Evolutionary conservation across 768 basidiomycete species (phyloP).

Genomic region (Agaricus subrufescens): DNA sequence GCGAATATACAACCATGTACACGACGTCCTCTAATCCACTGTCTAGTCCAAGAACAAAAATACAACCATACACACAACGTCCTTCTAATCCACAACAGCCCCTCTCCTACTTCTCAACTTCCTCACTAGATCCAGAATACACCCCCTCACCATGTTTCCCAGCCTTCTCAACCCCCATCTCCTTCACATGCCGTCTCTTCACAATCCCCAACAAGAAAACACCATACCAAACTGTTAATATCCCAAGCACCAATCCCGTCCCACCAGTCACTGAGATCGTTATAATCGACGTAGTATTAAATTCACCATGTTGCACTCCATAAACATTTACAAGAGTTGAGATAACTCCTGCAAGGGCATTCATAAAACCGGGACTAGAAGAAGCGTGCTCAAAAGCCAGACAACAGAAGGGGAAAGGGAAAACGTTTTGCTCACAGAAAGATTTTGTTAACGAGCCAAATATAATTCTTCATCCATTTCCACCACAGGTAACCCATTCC

Average conservation of each 20-base stretch:
- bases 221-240: constrained; percentile 35
- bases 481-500: constrained; percentile 62
- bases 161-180: constrained; percentile 35
- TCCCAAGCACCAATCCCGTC: constrained; percentile 35
- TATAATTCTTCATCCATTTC: constrained; percentile 53
- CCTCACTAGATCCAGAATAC: constrained; percentile 18
- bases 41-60: too few relatives aligned
- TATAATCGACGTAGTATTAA: constrained; percentile 36
- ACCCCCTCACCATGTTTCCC: constrained; percentile 43
- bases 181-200: constrained; percentile 35
- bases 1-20: too few relatives aligned
- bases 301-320: constrained; percentile 41
- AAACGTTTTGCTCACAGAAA: constrained; percentile 38
- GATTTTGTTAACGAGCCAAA: constrained; percentile 54
- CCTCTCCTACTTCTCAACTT: background rate
- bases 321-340: constrained; percentile 50
- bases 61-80: too few relatives aligned
- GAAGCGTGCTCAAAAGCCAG: background rate
- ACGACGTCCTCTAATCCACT: too few relatives aligned
- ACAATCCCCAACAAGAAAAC: constrained; percentile 40
- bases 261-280: constrained; percentile 44
- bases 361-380: constrained; percentile 49
- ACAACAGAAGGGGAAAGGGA: background rate
- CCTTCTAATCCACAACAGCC: background rate
- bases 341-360: constrained; percentile 51